Evolutionary conservation across 2,329 filamentous ascomycete genomes (phyloP).

Genomic region (Arthrinium phaeospermum): DNA sequence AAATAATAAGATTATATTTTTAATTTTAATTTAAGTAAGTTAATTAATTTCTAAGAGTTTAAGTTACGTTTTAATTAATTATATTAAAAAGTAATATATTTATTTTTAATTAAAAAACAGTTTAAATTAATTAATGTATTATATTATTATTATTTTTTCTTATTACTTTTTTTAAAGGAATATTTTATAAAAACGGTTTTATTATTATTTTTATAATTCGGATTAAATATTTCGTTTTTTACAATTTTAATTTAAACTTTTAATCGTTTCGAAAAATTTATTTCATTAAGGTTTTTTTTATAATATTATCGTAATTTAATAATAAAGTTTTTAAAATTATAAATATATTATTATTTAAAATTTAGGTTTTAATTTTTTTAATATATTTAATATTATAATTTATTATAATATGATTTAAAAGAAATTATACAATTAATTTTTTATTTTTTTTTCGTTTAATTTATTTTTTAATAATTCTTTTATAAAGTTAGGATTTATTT

Average conservation of each 20-base stretch:
- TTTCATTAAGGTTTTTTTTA: not conserved
- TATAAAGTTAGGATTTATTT: not conserved
- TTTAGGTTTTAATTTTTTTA: not conserved
- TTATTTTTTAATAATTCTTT: not conserved
- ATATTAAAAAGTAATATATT: conserved; percentile 1
- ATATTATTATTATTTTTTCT: no score
- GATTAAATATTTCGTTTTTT: not conserved
- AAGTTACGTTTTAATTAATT: not conserved
- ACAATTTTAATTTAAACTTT: not conserved
- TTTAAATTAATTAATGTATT: not conserved
- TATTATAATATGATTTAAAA: not conserved
- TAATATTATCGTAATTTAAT: not conserved
- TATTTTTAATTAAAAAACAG: not conserved
- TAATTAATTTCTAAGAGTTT: not conserved
- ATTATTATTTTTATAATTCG: not conserved
- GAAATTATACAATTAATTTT: not conserved
- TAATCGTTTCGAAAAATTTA: not conserved
- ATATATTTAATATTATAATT: conserved; percentile 2
- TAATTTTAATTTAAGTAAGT: no score
- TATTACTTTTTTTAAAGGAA: no score
- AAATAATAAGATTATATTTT: no score
- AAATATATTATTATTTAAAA: not conserved
- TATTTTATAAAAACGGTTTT: not conserved
- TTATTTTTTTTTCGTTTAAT: not conserved
- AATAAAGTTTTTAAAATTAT: not conserved